A percentile compares a stretch with the other conserved stretches of the same genome.
These are phyloP conservation scores for Polyrhizophydium stewartii DNA, from an alignment of 371 early-diverging fungal genomes.

Conservation along the genomic window DNA sequence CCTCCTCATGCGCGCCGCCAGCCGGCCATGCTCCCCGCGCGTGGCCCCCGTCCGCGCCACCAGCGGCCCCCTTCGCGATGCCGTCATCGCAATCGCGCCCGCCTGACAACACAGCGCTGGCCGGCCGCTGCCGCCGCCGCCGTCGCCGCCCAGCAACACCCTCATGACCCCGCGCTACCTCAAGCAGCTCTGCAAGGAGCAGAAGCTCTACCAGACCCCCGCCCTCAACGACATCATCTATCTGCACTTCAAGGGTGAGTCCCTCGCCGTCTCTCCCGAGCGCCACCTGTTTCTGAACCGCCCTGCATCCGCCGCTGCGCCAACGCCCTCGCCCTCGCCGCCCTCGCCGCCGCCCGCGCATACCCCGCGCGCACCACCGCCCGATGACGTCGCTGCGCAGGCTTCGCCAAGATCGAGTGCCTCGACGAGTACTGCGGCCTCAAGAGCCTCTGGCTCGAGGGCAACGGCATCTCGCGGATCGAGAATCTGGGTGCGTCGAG, in stretches of 20 bases:
- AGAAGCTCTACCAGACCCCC: slow-evolving; percentile 49
- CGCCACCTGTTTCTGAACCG: not conserved
- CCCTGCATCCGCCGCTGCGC: not conserved
- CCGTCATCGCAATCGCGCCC: too few relatives aligned
- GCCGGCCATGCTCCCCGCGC: too few relatives aligned
- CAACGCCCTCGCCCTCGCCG: too few relatives aligned
- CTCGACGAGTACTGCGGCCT: slow-evolving; percentile 43
- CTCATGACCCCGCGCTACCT: slow-evolving; percentile 47
- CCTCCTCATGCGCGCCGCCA: too few relatives aligned
- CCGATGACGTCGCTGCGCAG: too few relatives aligned
- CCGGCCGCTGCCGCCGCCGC: not conserved
- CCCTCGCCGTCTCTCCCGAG: not conserved
- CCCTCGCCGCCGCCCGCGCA: too few relatives aligned
- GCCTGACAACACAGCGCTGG: too few relatives aligned
- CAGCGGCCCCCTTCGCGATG: too few relatives aligned
- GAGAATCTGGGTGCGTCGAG: slow-evolving; percentile 27
- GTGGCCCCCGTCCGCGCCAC: too few relatives aligned
- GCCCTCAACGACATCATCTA: slow-evolving; percentile 50
- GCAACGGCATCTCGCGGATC: slow-evolving; percentile 45
- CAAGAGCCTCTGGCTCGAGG: slow-evolving; percentile 50
- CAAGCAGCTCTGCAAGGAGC: slow-evolving; percentile 48
- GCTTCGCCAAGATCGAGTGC: slow-evolving; percentile 48
- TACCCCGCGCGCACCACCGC: too few relatives aligned
- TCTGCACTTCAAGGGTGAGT: slow-evolving; percentile 52
- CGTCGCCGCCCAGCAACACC: slow-evolving; percentile 32